These are phyloP conservation scores for Begonia peltatifolia DNA, from an alignment of 306 rosid genomes.

Conservation along the genomic window DNA sequence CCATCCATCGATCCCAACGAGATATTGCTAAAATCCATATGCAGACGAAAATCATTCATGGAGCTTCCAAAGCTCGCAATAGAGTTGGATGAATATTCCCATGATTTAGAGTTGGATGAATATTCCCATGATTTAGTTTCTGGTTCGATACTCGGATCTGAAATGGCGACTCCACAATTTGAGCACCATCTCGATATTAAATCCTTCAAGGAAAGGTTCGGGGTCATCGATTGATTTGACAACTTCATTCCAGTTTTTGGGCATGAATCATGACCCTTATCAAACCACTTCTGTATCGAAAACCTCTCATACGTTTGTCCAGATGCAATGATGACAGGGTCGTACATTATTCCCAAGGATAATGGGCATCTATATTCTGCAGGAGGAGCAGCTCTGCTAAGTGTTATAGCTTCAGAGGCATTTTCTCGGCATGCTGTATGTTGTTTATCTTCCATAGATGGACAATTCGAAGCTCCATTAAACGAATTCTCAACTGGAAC, in stretches of 20 bases:
- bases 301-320: slow-evolving; percentile 69
- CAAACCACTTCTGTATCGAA: slow-evolving; percentile 88
- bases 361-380: slow-evolving; percentile 57
- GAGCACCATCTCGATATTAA: slow-evolving; percentile 62
- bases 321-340: slow-evolving; percentile 81
- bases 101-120: slow-evolving; percentile 26
- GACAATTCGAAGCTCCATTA: slow-evolving; percentile 14
- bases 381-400: slow-evolving; percentile 33
- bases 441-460: slow-evolving; percentile 14
- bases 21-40: slow-evolving; percentile 45
- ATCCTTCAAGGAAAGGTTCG: slow-evolving; percentile 49
- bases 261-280: slow-evolving; percentile 54
- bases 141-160: slow-evolving; percentile 34
- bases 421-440: slow-evolving; percentile 8
- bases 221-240: slow-evolving; percentile 31
- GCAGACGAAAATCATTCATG: slow-evolving; percentile 49
- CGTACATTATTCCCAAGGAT: slow-evolving; percentile 68
- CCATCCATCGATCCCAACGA: slow-evolving; percentile 59
- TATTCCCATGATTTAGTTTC: slow-evolving; percentile 28
- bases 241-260: slow-evolving; percentile 50
- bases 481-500: slow-evolving; percentile 17
- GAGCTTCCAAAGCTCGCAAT: slow-evolving; percentile 59
- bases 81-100: slow-evolving; percentile 47
- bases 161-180: slow-evolving; percentile 31
- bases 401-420: slow-evolving; percentile 17